A percentile compares a stretch with the other conserved stretches of the same genome.
These are phyloP conservation scores for Tilletia caries DNA, from an alignment of 1,284 basidiomycete genomes.

Conservation along the genomic window DNA sequence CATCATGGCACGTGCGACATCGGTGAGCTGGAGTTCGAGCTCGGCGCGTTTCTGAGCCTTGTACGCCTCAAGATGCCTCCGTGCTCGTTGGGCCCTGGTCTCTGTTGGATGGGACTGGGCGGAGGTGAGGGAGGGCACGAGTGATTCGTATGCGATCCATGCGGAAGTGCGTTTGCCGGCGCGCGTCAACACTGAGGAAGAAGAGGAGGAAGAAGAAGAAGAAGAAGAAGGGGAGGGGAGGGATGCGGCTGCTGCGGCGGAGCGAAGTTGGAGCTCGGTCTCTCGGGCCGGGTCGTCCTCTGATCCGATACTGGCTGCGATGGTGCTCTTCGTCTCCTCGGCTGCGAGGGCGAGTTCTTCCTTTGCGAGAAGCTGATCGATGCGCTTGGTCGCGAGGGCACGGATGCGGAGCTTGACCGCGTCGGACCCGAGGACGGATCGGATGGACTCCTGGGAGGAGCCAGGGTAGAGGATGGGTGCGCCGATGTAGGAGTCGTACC, in stretches of 20 bases:
- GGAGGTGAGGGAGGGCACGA: not conserved
- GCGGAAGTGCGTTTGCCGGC: conserved; percentile 3
- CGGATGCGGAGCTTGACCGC: conserved; percentile 41
- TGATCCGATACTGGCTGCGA: conserved; percentile 1
- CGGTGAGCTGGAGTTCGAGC: conserved; percentile 40
- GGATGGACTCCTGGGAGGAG: conserved; percentile 37
- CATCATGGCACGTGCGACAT: conserved; percentile 37
- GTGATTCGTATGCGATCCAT: conserved; percentile 6
- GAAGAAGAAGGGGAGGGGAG: not conserved
- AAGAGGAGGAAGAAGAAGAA: not conserved
- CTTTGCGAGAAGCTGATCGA: conserved; percentile 33
- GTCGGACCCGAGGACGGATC: conserved; percentile 36
- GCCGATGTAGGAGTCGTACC: conserved; percentile 46
- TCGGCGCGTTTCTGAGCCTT: conserved; percentile 28
- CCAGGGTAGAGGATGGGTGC: conserved; percentile 42
- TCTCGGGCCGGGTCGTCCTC: conserved; percentile 5
- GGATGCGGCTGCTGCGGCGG: not conserved
- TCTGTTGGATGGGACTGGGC: not conserved
- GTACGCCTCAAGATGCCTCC: conserved; percentile 8
- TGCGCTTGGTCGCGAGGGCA: conserved; percentile 30
- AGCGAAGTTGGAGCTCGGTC: not conserved
- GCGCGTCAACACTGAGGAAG: not conserved
- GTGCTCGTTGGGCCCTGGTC: conserved; percentile 2
- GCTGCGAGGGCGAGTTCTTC: conserved; percentile 20
- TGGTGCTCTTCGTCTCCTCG: conserved; percentile 25